These are phyloP conservation scores for Thermochaetoides dissita DNA, from an alignment of 2,329 filamentous ascomycete genomes.

Conservation along the genomic window DNA sequence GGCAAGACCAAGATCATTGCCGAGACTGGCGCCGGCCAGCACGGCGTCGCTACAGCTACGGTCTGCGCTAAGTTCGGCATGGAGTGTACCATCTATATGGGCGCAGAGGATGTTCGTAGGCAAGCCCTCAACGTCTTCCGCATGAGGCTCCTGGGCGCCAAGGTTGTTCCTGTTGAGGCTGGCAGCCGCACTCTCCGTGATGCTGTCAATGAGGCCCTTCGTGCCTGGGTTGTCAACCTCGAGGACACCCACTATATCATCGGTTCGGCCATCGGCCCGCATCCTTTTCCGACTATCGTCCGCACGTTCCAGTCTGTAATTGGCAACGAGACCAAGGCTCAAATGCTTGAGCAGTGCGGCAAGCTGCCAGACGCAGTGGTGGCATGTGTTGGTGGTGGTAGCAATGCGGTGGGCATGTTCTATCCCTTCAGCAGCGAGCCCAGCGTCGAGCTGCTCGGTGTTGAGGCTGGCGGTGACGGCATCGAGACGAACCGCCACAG, in stretches of 20 bases:
- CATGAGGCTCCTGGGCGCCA: slow-evolving; percentile 88
- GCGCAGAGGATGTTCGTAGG: slow-evolving; percentile 87
- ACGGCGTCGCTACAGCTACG: slow-evolving; percentile 93
- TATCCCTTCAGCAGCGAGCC: slow-evolving; percentile 82
- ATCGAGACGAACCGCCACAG: slow-evolving; percentile 74
- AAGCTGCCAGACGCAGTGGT: slow-evolving; percentile 93
- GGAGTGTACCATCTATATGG: slow-evolving; percentile 98
- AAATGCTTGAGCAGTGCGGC: slow-evolving; percentile 72
- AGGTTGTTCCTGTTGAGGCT: slow-evolving; percentile 83
- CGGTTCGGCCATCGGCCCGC: slow-evolving; percentile 89
- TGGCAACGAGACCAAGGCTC: slow-evolving; percentile 81
- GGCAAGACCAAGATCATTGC: slow-evolving; percentile 97
- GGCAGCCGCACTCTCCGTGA: slow-evolving; percentile 72
- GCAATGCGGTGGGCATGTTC: slow-evolving; percentile 96
- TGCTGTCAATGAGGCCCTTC: slow-evolving; percentile 88
- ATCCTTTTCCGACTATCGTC: slow-evolving; percentile 95
- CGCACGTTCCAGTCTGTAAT: slow-evolving; percentile 97
- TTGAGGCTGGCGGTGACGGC: slow-evolving; percentile 91
- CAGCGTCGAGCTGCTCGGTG: slow-evolving; percentile 75
- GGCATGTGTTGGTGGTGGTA: slow-evolving; percentile 89
- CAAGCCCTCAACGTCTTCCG: slow-evolving; percentile 97
- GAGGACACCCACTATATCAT: slow-evolving; percentile 97
- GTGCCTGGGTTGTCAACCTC: slow-evolving; percentile 85
- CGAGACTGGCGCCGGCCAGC: slow-evolving; percentile 92
- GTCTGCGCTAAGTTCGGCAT: slow-evolving; percentile 97